Base-by-base conservation (phyloP, 306 rosid genomes). In the Pachyrhizus erosus region DNA sequence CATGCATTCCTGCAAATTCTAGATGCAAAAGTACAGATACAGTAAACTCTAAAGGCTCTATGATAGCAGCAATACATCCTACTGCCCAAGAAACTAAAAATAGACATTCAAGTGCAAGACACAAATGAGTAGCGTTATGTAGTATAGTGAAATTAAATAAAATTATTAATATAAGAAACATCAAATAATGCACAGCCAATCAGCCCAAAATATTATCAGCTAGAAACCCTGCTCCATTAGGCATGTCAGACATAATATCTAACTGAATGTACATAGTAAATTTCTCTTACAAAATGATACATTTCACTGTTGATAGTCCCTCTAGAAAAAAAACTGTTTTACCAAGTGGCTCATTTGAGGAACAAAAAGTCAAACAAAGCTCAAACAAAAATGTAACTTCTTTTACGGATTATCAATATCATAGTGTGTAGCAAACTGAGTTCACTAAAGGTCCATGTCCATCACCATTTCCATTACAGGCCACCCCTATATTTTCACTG, bases 291-390 rank as follows among this genome's bases (percentile, higher is more conserved):
- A 54, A 39, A 55, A 70, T 58, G 60, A 0, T 29, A 37, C 67
- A 45, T 24, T 15, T 51, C 51, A 61, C 55, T 62, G 31, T n/a
- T 29, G 54, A 71, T 34, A 31, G 33, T 60, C 42, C 70, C 73
- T 45, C 37, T 37, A 46, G 43, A 81, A 80, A 17, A 80, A 17
- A 51, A 23, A 37, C 10, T 62, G 26, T 18, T 27, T 18, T 7
- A 10, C 8, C 39, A 18, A 42, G 46, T 15, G 58, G 76, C 1
- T 39, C 57, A 24, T 18, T 34, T 24, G 15, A 40, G 51, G 42
- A 72, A 70, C 62, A 80, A 20, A 75, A 26, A 20, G n/a, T 45
- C 0, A 17, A 31, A 21, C 37, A 29, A 68, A 84, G 54, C 42
- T 72, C 52, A 20, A 54, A 20, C 42, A 26, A 57, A 57, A 23